A percentile compares a stretch with the other conserved stretches of the same genome.
Evolutionary conservation across 257 asterid genomes (phyloP).

Genomic region (Echites panduratus): DNA sequence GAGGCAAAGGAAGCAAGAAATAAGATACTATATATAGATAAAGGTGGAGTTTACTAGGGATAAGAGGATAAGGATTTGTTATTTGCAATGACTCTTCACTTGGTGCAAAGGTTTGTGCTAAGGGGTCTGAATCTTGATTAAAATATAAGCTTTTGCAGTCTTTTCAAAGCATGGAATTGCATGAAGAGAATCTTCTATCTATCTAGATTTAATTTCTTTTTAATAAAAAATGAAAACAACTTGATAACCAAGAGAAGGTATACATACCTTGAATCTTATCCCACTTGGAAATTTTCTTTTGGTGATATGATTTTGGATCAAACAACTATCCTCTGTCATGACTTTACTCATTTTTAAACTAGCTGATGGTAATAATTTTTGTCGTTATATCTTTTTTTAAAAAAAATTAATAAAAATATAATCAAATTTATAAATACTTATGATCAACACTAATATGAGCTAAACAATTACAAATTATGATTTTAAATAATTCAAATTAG

Average conservation of each 20-base stretch:
- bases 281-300: constrained; percentile 6
- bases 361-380: too few relatives aligned
- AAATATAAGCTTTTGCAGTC: constrained; percentile 13
- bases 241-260: constrained; percentile 2
- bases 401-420: too few relatives aligned
- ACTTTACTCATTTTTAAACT: too few relatives aligned
- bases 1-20: not conserved
- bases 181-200: constrained; percentile 16
- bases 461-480: too few relatives aligned
- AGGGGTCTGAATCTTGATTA: constrained; percentile 36
- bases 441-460: too few relatives aligned
- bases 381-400: too few relatives aligned
- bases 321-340: too few relatives aligned
- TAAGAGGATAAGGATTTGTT: constrained; percentile 7
- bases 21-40: not conserved
- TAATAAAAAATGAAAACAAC: constrained; percentile 4
- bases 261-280: constrained; percentile 20
- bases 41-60: not conserved
- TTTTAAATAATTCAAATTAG: not conserved
- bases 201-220: not conserved
- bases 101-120: constrained; percentile 23
- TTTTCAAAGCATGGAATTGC: constrained; percentile 17
- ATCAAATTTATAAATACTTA: too few relatives aligned
- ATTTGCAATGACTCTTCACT: constrained; percentile 4
- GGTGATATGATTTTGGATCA: constrained; percentile 10